Conservation (phyloP, 305 asterid species). For the Plantago lanceolata region DNA sequence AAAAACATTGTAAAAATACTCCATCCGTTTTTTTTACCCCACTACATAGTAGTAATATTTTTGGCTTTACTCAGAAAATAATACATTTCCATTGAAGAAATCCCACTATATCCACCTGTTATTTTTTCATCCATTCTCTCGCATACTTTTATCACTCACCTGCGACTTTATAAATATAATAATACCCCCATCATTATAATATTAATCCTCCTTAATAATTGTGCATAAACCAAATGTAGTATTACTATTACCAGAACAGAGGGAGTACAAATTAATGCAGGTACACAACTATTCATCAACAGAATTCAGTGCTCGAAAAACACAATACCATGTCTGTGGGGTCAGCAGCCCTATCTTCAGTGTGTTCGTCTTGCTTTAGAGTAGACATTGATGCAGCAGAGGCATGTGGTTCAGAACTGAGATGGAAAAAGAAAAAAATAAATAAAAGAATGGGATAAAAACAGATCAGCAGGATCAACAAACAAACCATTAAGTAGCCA, state of each 20-base stretch:
- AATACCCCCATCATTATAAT: too few species aligned
- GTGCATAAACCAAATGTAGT: background rate
- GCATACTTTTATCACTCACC: too few species aligned
- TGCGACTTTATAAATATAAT: too few species aligned
- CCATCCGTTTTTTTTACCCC: too few species aligned
- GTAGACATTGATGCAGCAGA: conserved; percentile 48
- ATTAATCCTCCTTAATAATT: too few species aligned
- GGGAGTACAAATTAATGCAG: background rate
- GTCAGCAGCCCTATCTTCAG: conserved; percentile 44
- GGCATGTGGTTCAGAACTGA: conserved; percentile 64
- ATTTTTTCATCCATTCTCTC: too few species aligned
- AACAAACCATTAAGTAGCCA: conserved; percentile 10
- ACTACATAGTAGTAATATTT: too few species aligned
- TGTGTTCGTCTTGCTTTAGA: conserved; percentile 45
- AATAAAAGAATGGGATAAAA: conserved; percentile 13
- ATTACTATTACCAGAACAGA: background rate
- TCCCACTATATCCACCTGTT: too few species aligned
- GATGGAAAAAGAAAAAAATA: conserved; percentile 26
- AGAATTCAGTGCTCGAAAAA: conserved; percentile 23
- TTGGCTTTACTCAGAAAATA: too few species aligned
- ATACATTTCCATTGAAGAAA: too few species aligned
- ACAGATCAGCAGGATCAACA: conserved; percentile 16
- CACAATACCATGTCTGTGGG: conserved; percentile 45
- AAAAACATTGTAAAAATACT: too few species aligned
- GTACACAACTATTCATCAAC: conserved; percentile 18